A percentile compares a stretch with the other conserved stretches of the same genome.
phyloP scores from a whole-genome alignment of 1,284 basidiomycete species.

The Marasmius fiardii region DNA sequence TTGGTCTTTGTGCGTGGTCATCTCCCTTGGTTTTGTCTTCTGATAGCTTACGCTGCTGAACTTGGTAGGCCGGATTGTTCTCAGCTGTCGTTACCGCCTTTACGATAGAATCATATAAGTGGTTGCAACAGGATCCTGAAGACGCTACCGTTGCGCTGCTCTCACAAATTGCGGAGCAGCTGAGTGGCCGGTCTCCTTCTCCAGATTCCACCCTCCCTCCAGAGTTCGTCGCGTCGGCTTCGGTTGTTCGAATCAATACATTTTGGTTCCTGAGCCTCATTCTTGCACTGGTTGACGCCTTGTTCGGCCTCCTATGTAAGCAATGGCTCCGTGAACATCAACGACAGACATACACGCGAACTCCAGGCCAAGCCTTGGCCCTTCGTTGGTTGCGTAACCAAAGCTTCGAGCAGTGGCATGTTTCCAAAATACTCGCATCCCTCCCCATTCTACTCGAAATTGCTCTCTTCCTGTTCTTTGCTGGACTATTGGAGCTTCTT shows the following conservation, averaged over 20 bases:
- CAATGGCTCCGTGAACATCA: conserved; percentile 10
- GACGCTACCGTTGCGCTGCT: not conserved
- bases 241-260: not conserved
- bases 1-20: not conserved
- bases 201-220: not conserved
- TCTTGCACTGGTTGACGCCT: conserved; percentile 3
- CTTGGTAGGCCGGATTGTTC: not conserved
- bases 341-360: not conserved
- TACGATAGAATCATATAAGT: conserved; percentile 6
- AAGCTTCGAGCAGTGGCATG: not conserved
- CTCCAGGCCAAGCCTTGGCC: not conserved
- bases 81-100: conserved; percentile 5
- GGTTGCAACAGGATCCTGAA: not conserved
- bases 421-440: not conserved
- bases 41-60: too few species aligned
- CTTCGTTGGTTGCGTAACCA: not conserved
- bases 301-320: conserved; percentile 7
- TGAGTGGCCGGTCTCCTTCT: not conserved
- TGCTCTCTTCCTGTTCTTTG: conserved; percentile 1
- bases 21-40: not conserved
- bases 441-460: not conserved
- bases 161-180: not conserved
- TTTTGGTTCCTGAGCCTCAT: conserved; percentile 4
- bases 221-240: not conserved
- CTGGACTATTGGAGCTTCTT: conserved; percentile 1